phyloP scores from a whole-genome alignment of 1,284 basidiomycete genomes.

The Paramarasmius palmivorus region DNA sequence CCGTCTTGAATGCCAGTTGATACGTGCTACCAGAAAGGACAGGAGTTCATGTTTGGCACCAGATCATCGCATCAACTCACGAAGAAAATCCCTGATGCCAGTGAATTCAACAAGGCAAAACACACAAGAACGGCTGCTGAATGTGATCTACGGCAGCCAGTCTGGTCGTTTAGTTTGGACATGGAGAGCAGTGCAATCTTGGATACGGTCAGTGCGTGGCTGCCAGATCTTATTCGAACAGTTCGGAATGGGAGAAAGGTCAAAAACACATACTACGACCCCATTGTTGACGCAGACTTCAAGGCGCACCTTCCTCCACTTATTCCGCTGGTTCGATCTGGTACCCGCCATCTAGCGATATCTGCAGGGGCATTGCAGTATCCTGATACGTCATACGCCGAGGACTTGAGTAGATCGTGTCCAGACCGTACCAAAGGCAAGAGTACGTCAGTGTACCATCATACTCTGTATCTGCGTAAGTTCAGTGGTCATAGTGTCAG shows the following conservation, averaged over 20 bases:
- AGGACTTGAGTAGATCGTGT: not conserved
- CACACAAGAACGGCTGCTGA: not conserved
- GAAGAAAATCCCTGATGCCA: not conserved
- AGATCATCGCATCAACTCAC: not conserved
- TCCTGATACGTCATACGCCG: not conserved
- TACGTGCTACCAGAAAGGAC: not conserved
- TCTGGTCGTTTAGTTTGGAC: not conserved
- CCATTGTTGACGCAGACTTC: not conserved
- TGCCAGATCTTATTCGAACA: not conserved
- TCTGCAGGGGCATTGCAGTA: not conserved
- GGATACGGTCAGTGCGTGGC: not conserved
- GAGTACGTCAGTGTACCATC: too few relatives aligned
- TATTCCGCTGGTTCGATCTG: not conserved
- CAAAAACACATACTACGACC: not conserved
- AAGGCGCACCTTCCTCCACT: not conserved
- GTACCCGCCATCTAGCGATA: not conserved
- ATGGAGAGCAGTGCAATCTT: not conserved
- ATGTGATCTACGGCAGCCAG: not conserved
- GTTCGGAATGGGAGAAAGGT: not conserved
- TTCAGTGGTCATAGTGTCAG: too few relatives aligned
- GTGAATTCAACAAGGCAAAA: not conserved
- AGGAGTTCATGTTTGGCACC: not conserved
- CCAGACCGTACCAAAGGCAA: not conserved
- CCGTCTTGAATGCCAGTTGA: not conserved
- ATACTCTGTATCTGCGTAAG: too few relatives aligned